Base-by-base conservation (phyloP, 805 yeast species). In the Saccharomycopsis microspora region DNA sequence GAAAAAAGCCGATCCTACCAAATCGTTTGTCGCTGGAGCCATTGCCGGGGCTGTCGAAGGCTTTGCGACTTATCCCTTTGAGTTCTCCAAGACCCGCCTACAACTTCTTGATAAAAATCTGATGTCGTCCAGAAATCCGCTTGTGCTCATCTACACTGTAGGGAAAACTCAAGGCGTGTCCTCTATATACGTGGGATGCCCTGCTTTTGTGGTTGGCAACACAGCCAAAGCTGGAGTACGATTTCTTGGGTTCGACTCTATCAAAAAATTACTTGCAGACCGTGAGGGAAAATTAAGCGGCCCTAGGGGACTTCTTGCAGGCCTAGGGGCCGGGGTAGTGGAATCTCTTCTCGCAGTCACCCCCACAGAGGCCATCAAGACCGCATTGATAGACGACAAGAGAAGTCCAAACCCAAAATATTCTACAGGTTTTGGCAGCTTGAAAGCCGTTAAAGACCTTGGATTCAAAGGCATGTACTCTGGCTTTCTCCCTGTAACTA, bases 1-100 rank as follows among this genome's bases (percentile, higher is more conserved):
- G 10, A 48, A 56, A 35, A 61, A 74, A 60, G 75, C 78, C 9
- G 90, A 83, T 60, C 90, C 93, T 2, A 59, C 75, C 52, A 79
- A 83, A 58, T 86, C 97, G 1, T 87, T 90, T 59, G 69, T 89
- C 31, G 97, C 96, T 5, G 98, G 98, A 48, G 96, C 97, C 46
- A 72, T 85, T 0, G 98, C 97, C 0, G 98, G 97, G 49, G 97
- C 96, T 30, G 80, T 89, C 33, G 98, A 90, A 66, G 96, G 96
- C 34, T 78, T 78, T 38, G 73, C 85, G 42, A 90, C 97, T 0
- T 90, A 88, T 63, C 98, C 98, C 3, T 93, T 93, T 64, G 98
- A 90, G 64, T 90, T 89, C 67, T 96, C 97, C 42, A 90, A 90
- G 61, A 90, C 98, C 3, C 71, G 97, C 53, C 70, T 93, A 41